These are phyloP conservation scores for Hansenula anomala DNA, from an alignment of 1,139 yeast species.

Conservation along the genomic window DNA sequence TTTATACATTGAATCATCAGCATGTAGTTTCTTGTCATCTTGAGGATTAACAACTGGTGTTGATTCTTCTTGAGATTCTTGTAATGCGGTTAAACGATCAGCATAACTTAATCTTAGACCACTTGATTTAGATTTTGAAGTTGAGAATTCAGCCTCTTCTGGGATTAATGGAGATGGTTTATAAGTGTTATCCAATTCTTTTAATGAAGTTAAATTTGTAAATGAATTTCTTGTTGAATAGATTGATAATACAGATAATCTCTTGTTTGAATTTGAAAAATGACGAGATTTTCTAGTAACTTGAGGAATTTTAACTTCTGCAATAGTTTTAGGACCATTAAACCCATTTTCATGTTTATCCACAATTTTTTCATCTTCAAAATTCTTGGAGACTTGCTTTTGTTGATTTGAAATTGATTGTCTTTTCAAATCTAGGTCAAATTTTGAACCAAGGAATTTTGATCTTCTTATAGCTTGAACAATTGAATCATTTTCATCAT, in stretches of 20 bases:
- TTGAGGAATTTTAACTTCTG: conserved; percentile 63
- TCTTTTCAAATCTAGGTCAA: conserved; percentile 24
- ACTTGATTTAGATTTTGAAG: conserved; percentile 4
- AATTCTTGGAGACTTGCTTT: conserved; percentile 29
- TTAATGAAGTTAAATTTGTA: conserved; percentile 52
- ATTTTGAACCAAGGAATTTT: conserved; percentile 35
- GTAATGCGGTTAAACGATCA: conserved; percentile 20
- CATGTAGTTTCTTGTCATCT: conserved; percentile 6
- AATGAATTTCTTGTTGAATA: conserved; percentile 66
- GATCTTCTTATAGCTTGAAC: conserved; percentile 35
- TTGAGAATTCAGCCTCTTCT: conserved; percentile 23
- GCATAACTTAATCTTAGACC: conserved; percentile 22
- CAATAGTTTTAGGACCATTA: conserved; percentile 39
- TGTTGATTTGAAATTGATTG: conserved; percentile 33
- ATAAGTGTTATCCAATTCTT: conserved; percentile 24
- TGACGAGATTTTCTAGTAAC: conserved; percentile 65
- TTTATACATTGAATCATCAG: conserved; percentile 3
- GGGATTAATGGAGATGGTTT: conserved; percentile 15
- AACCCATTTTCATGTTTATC: conserved; percentile 24
- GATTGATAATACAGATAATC: conserved; percentile 64
- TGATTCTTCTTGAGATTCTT: conserved; percentile 2
- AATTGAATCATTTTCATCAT: conserved; percentile 20
- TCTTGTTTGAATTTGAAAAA: conserved; percentile 57
- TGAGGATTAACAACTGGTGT: background rate
- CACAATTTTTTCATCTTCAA: conserved; percentile 33